Evolutionary conservation across 1,139 yeast species (phyloP).

Genomic region (Debaryomycetaceae sp.): DNA sequence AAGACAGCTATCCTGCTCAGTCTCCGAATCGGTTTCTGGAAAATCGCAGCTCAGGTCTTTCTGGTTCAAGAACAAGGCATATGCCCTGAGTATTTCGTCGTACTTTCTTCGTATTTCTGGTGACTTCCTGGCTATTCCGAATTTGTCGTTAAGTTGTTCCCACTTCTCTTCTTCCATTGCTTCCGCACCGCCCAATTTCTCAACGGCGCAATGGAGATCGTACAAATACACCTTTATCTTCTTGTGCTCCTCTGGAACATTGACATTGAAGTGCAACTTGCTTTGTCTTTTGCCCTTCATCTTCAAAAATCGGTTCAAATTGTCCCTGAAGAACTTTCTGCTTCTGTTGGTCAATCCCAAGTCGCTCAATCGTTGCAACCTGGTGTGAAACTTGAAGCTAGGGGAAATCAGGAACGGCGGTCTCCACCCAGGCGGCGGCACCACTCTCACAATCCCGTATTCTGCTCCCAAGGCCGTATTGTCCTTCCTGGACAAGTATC

Average conservation of each 20-base stretch:
- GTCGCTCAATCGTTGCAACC: slow-evolving; percentile 63
- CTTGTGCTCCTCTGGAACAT: slow-evolving; percentile 1
- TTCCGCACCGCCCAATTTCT: slow-evolving; percentile 20
- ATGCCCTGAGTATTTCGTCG: slow-evolving; percentile 30
- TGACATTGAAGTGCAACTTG: slow-evolving; percentile 21
- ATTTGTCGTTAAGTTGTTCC: slow-evolving; percentile 27
- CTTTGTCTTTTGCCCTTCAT: slow-evolving; percentile 38
- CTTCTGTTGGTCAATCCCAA: slow-evolving; percentile 61
- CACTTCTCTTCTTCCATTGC: slow-evolving; percentile 26
- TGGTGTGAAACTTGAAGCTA: slow-evolving; percentile 58
- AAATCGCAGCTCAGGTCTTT: slow-evolving; percentile 16
- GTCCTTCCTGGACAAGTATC: slow-evolving; percentile 51
- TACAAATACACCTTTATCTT: slow-evolving; percentile 45
- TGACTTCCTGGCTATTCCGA: slow-evolving; percentile 17
- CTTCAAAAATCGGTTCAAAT: slow-evolving; percentile 52
- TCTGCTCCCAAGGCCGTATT: slow-evolving; percentile 50
- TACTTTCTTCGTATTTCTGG: slow-evolving; percentile 30
- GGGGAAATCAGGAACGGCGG: slow-evolving; percentile 54
- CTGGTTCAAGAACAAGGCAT: slow-evolving; percentile 41
- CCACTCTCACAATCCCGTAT: slow-evolving; percentile 63
- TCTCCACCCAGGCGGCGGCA: slow-evolving; percentile 59
- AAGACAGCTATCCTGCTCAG: slow-evolving; percentile 44
- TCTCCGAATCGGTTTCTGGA: slow-evolving; percentile 27
- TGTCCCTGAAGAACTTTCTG: slow-evolving; percentile 57
- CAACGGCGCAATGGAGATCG: slow-evolving; percentile 52